Conservation (phyloP, 2,329 filamentous ascomycete genomes). For the Hymenoscyphus fructigenus region DNA sequence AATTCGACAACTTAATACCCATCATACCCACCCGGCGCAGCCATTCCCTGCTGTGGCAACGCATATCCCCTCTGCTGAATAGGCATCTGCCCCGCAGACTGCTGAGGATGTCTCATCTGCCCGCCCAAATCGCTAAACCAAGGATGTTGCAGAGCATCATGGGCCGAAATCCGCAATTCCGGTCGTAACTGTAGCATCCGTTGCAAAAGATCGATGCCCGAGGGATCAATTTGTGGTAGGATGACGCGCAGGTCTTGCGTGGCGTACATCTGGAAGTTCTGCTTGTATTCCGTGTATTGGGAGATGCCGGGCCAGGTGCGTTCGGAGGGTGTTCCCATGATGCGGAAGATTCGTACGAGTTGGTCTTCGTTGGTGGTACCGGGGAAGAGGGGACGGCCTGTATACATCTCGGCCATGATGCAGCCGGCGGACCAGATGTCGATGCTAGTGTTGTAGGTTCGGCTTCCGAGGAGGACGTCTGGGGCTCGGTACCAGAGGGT, state of each 20-base stretch:
- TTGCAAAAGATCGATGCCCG: conserved; percentile 82
- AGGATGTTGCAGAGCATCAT: conserved; percentile 81
- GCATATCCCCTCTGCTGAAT: conserved; percentile 31
- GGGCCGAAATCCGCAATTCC: conserved; percentile 85
- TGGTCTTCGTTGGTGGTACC: conserved; percentile 99
- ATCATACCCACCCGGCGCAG: conserved; percentile 29
- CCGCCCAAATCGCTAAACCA: conserved; percentile 77
- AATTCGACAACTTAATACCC: conserved; percentile 19
- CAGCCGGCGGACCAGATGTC: conserved; percentile 99
- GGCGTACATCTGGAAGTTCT: conserved; percentile 89
- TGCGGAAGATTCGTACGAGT: conserved; percentile 91
- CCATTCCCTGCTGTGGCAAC: conserved; percentile 26
- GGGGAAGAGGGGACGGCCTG: conserved; percentile 89
- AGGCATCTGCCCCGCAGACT: conserved; percentile 22
- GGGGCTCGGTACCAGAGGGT: conserved; percentile 97
- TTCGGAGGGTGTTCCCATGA: conserved; percentile 97
- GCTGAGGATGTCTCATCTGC: conserved; percentile 30
- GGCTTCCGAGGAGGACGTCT: conserved; percentile 87
- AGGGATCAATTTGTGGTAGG: conserved; percentile 82
- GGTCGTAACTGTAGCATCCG: conserved; percentile 91
- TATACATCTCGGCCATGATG: conserved; percentile 99
- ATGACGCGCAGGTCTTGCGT: conserved; percentile 88
- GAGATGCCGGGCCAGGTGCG: conserved; percentile 94
- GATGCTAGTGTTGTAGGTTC: conserved; percentile 99
- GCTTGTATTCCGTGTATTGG: conserved; percentile 96